Percentiles rank a stretch among this genome's conserved stretches.
Conservation (phyloP, 1,139 yeast species). For the Saccharomycopsis phalli region DNA sequence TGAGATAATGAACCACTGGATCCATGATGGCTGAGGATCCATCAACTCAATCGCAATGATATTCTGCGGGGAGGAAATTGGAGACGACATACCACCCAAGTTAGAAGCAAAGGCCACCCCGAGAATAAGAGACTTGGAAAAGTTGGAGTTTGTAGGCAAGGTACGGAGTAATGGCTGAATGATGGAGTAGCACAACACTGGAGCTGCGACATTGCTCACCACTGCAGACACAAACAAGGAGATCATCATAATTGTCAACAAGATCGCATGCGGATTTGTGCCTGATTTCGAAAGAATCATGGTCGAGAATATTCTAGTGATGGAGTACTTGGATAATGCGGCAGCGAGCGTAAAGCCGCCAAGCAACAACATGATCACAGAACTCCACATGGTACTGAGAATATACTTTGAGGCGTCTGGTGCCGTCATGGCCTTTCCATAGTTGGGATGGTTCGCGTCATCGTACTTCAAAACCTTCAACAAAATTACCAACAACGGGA, state of each 20-base stretch:
- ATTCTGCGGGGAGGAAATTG: slow-evolving; percentile 72
- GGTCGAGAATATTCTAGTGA: slow-evolving; percentile 59
- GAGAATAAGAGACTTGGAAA: slow-evolving; percentile 54
- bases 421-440: slow-evolving; percentile 45
- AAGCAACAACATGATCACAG: slow-evolving; percentile 57
- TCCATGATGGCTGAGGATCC: slow-evolving; percentile 63
- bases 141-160: slow-evolving; percentile 50
- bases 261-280: slow-evolving; percentile 52
- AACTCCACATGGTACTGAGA: slow-evolving; percentile 62
- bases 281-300: slow-evolving; percentile 59
- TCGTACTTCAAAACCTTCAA: slow-evolving; percentile 47
- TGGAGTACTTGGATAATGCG: slow-evolving; percentile 60
- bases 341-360: slow-evolving; percentile 75
- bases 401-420: slow-evolving; percentile 46
- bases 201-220: slow-evolving; percentile 75
- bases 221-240: slow-evolving; percentile 67
- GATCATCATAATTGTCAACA: slow-evolving; percentile 58
- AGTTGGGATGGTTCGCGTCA: slow-evolving; percentile 27
- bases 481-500: slow-evolving; percentile 48
- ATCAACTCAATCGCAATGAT: slow-evolving; percentile 64
- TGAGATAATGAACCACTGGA: slow-evolving; percentile 66
- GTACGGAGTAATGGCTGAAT: slow-evolving; percentile 58
- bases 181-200: slow-evolving; percentile 62
- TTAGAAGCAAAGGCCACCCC: slow-evolving; percentile 70
- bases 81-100: slow-evolving; percentile 75